phyloP scores from a whole-genome alignment of 2,329 filamentous ascomycete genomes.

The Epichloe glyceriae region DNA sequence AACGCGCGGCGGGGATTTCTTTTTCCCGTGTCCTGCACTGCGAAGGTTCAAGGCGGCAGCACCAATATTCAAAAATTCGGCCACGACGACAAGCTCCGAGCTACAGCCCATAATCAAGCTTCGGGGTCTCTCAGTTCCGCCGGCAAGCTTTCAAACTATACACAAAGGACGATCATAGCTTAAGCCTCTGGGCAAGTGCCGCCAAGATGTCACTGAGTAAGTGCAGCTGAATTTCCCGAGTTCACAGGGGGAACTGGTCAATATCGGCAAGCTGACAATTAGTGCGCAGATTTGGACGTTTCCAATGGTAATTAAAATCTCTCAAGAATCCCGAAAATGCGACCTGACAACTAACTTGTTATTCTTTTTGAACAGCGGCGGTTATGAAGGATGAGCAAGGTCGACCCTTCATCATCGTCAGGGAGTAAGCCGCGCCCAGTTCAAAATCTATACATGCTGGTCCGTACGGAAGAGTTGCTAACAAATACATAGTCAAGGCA shows the following conservation, averaged over 20 bases:
- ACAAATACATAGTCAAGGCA: conserved; percentile 60
- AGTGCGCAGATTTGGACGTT: conserved; percentile 59
- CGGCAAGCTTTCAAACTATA: conserved; percentile 1
- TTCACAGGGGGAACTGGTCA: conserved; percentile 5
- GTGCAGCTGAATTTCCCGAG: conserved; percentile 14
- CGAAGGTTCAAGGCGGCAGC: conserved; percentile 8
- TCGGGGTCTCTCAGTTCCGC: conserved; percentile 10
- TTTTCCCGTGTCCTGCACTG: conserved; percentile 20
- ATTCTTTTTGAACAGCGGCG: conserved; percentile 32
- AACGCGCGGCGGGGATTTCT: conserved; percentile 7
- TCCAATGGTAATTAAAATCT: conserved; percentile 49
- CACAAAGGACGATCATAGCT: conserved; percentile 11
- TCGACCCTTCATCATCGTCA: conserved; percentile 91
- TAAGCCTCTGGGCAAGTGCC: conserved; percentile 14
- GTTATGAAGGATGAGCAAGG: conserved; percentile 96
- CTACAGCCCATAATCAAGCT: conserved; percentile 15
- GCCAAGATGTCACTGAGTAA: conserved; percentile 28
- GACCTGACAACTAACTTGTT: conserved; percentile 8
- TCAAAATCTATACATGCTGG: background rate
- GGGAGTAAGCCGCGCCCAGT: conserved; percentile 57
- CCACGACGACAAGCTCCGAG: conserved; percentile 18
- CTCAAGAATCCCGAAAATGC: background rate
- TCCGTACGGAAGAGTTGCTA: conserved; percentile 6
- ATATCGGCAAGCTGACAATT: conserved; percentile 21
- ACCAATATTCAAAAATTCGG: conserved; percentile 16